These are phyloP conservation scores for Diaporthe citri DNA, from an alignment of 2,329 filamentous ascomycete genomes.

Conservation along the genomic window DNA sequence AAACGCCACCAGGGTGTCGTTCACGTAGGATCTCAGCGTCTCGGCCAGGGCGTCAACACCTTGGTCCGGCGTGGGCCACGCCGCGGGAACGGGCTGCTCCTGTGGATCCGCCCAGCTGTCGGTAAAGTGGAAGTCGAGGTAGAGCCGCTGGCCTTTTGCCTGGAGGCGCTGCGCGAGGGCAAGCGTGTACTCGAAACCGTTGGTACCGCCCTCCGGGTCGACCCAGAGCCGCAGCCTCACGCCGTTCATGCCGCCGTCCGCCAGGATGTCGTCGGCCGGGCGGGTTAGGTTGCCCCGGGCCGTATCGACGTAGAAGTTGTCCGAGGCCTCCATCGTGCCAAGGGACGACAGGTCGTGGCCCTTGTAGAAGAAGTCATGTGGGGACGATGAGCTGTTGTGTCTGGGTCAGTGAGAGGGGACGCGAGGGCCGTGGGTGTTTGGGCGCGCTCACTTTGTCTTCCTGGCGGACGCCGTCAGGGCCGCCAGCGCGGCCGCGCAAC, in stretches of 20 bases:
- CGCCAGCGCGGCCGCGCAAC: slow-evolving; percentile 13
- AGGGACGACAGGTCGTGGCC: slow-evolving; percentile 35
- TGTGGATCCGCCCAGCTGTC: slow-evolving; percentile 79
- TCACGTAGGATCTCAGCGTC: slow-evolving; percentile 77
- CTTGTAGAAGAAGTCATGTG: slow-evolving; percentile 23
- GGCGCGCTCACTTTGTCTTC: not conserved
- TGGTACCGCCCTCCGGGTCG: slow-evolving; percentile 72
- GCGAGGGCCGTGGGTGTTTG: not conserved
- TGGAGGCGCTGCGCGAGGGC: slow-evolving; percentile 73
- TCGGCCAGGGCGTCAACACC: slow-evolving; percentile 69
- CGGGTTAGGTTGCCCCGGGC: slow-evolving; percentile 22
- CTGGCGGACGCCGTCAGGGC: slow-evolving; percentile 20
- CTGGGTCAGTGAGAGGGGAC: not conserved
- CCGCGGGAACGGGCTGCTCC: slow-evolving; percentile 71
- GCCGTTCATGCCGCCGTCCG: slow-evolving; percentile 34
- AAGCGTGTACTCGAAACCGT: slow-evolving; percentile 79
- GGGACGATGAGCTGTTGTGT: not conserved
- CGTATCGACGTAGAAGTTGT: slow-evolving; percentile 30
- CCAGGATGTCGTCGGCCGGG: slow-evolving; percentile 32
- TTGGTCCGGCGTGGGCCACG: slow-evolving; percentile 65
- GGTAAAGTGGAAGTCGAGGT: slow-evolving; percentile 74
- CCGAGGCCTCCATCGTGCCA: slow-evolving; percentile 24
- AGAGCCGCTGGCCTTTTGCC: slow-evolving; percentile 70
- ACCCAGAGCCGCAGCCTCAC: slow-evolving; percentile 67
- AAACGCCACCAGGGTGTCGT: slow-evolving; percentile 72